Evolutionary conservation across 2,329 filamentous ascomycete species (phyloP).

Genomic region (Hypomyces rosellus): DNA sequence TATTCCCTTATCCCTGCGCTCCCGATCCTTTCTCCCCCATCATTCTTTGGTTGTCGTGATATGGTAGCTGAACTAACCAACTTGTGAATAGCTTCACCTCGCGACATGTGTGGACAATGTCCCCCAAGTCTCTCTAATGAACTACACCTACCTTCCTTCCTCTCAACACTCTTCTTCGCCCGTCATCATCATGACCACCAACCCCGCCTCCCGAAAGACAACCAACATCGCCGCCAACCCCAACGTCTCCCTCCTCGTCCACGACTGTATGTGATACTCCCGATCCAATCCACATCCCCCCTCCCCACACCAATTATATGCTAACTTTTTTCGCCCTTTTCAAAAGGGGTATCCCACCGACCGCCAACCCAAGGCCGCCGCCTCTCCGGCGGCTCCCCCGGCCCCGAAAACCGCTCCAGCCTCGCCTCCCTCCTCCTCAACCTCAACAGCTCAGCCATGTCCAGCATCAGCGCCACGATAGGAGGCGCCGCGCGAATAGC

Average conservation of each 20-base stretch:
- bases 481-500: conserved; percentile 79
- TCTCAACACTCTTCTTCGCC: conserved; percentile 63
- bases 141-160: conserved; percentile 90
- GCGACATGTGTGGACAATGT: conserved; percentile 78
- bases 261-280: conserved; percentile 73
- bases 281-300: conserved; percentile 39
- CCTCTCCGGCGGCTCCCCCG: conserved; percentile 56
- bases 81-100: conserved; percentile 68
- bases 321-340: not conserved
- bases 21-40: not conserved
- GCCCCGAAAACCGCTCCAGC: conserved; percentile 60
- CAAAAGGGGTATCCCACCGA: conserved; percentile 76
- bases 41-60: not conserved
- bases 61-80: not conserved
- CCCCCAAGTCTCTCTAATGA: conserved; percentile 95
- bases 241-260: conserved; percentile 83
- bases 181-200: conserved; percentile 90
- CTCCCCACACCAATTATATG: not conserved
- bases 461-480: conserved; percentile 86
- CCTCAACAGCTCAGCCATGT: conserved; percentile 82
- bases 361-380: conserved; percentile 65
- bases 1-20: not conserved
- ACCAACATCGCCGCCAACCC: conserved; percentile 79
- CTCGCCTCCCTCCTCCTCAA: conserved; percentile 80
- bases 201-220: conserved; percentile 70